A percentile compares a stretch with the other conserved stretches of the same genome.
Evolutionary conservation across 2,329 filamentous ascomycete genomes (phyloP).

Genomic region (Pestalotiopsis sp.): DNA sequence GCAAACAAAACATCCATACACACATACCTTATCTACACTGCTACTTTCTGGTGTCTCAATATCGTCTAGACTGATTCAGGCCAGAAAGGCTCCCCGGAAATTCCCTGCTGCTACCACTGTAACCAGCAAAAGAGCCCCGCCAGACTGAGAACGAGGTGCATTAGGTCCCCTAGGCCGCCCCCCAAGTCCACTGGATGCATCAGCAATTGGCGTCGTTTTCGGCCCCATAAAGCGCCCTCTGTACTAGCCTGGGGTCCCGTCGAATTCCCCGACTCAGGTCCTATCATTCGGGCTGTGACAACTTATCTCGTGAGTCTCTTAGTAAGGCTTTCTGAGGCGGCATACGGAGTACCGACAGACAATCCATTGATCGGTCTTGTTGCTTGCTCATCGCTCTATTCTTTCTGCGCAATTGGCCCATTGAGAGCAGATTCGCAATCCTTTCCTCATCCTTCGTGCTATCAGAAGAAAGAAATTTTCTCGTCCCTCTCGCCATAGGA

Average conservation of each 20-base stretch:
- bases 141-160: conserved; percentile 4
- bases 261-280: conserved; percentile 12
- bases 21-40: not conserved
- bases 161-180: not conserved
- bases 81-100: not conserved
- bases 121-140: not conserved
- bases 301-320: conserved; percentile 12
- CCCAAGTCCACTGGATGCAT: not conserved
- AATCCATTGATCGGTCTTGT: not conserved
- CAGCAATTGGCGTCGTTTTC: not conserved
- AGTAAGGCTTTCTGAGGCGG: conserved; percentile 1
- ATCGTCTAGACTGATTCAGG: not conserved
- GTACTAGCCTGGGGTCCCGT: conserved; percentile 10
- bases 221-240: conserved; percentile 11
- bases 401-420: conserved; percentile 12
- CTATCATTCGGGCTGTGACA: conserved; percentile 9
- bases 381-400: conserved; percentile 10
- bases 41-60: too few relatives aligned
- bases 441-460: not conserved
- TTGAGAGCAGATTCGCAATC: not conserved
- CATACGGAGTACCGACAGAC: not conserved
- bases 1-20: not conserved
- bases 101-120: not conserved
- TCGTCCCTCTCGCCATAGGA: not conserved
- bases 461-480: not conserved